phyloP scores from a whole-genome alignment of 495 filamentous ascomycete genomes.

The Astrothelium macrocarpum region DNA sequence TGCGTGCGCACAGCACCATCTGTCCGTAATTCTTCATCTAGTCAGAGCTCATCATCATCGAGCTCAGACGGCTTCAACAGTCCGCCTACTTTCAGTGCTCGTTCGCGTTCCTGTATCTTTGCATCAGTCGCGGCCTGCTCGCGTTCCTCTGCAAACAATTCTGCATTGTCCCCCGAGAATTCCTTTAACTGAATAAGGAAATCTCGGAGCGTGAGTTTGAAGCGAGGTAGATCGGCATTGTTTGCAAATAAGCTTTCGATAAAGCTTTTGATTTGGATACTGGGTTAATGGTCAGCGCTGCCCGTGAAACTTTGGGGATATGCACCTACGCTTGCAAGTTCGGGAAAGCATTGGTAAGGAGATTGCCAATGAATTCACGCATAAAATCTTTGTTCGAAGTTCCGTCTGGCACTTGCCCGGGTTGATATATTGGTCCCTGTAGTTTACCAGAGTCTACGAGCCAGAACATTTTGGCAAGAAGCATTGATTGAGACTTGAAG shows the following conservation, averaged over 20 bases:
- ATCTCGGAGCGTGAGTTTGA: slow-evolving; percentile 89
- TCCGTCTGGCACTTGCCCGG: slow-evolving; percentile 70
- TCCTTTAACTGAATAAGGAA: slow-evolving; percentile 97
- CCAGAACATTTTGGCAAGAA: slow-evolving; percentile 92
- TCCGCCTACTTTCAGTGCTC: slow-evolving; percentile 84
- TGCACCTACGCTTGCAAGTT: slow-evolving; percentile 80
- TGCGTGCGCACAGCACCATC: slow-evolving; percentile 18
- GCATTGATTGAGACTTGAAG: slow-evolving; percentile 91
- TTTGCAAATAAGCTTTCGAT: slow-evolving; percentile 74
- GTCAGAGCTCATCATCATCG: slow-evolving; percentile 93
- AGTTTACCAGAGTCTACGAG: slow-evolving; percentile 82
- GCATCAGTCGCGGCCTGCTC: slow-evolving; percentile 74
- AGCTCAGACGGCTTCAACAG: slow-evolving; percentile 88
- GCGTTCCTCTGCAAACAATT: slow-evolving; percentile 90
- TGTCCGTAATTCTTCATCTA: slow-evolving; percentile 32
- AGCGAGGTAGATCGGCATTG: slow-evolving; percentile 73
- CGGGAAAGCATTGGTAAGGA: slow-evolving; percentile 85
- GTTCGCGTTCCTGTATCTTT: slow-evolving; percentile 54
- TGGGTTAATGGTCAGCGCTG: slow-evolving; percentile 25
- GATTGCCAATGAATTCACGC: slow-evolving; percentile 66
- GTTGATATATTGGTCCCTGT: slow-evolving; percentile 74
- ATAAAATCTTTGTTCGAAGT: slow-evolving; percentile 88
- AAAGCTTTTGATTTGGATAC: slow-evolving; percentile 78
- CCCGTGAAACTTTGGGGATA: neutral
- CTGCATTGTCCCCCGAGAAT: slow-evolving; percentile 82